Base-by-base conservation (phyloP, 805 yeast genomes). In the Candida corydali region DNA sequence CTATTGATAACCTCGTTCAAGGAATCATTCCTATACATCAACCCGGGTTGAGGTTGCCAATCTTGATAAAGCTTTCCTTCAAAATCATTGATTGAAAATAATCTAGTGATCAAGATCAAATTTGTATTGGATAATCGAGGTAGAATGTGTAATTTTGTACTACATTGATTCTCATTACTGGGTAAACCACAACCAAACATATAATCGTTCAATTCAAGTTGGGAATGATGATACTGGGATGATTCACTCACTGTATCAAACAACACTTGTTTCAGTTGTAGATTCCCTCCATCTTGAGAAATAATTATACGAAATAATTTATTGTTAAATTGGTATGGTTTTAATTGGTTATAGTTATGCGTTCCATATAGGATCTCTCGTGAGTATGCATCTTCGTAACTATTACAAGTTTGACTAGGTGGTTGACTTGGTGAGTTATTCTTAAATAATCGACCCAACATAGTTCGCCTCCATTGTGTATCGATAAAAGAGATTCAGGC, bases 181-280 rank as follows among this genome's bases (percentile, higher is more conserved):
- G 77, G 75, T 22, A 76, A 55, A 0, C 81, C 80, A 35, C 74
- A 69, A 9, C 82, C 82, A 52, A 75, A 76, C 74, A 76, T 73
- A 44, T 65, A 72, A 38, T 70, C 71, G 18, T 72, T 65, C 15
- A 76, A 46, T 40, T 76, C 80, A 38, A 55, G 57, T 16, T 59
- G 43, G 12, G 69, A 61, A 42, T 75, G 78, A 37, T 63, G 59
- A 3, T 56, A 26, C 34, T 57, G 54, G 11, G 65, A 51, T 6
- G 14, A n/a, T 12, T 41, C 38, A 15, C 22, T 24, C 2, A 36
- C 33, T 8, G 76, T 62, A 51, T 75, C 81, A 45, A 55, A 73
- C n/a, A 75, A 52, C 2, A 67, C 64, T 44, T 70, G 76, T 41
- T 73, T 75, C 1, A 65, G 50, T 12, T 78, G 49, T 8, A 75